phyloP scores from a whole-genome alignment of 257 asterid genomes.

The Nicotiana knightiana region DNA sequence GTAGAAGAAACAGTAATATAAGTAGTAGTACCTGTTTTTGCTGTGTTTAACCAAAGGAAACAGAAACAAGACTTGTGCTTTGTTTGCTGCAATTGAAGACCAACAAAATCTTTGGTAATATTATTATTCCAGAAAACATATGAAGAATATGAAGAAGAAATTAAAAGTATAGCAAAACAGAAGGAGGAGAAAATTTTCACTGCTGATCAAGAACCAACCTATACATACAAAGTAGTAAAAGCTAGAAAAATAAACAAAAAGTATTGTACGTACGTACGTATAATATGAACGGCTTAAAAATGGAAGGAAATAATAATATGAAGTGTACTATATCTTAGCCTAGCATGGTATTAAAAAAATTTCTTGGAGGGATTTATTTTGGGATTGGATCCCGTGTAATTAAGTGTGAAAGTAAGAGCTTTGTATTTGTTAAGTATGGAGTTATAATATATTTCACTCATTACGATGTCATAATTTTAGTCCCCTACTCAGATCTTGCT shows the following conservation, averaged over 20 bases:
- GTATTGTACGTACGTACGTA: background rate
- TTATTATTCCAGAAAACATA: background rate
- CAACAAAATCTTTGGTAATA: background rate
- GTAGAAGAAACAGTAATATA: background rate
- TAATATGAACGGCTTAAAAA: background rate
- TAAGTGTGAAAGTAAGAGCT: constrained; percentile 15
- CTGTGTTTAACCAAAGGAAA: background rate
- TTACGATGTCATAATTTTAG: background rate
- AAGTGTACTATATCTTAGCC: background rate
- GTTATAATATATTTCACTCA: background rate
- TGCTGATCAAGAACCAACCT: background rate
- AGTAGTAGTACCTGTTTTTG: background rate
- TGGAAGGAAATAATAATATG: background rate
- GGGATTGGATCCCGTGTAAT: constrained; percentile 15
- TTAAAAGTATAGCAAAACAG: background rate
- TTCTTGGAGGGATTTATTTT: background rate
- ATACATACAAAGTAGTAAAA: background rate
- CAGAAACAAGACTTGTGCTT: background rate
- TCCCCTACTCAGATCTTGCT: background rate
- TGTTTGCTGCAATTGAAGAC: background rate
- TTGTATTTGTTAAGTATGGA: background rate
- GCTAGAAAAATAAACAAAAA: background rate
- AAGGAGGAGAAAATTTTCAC: too few species aligned
- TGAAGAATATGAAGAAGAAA: background rate
- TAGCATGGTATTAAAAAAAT: background rate